Evolutionary conservation across 23 red algal genomes (phyloP).

Genomic region (Agarophyton chilense): DNA sequence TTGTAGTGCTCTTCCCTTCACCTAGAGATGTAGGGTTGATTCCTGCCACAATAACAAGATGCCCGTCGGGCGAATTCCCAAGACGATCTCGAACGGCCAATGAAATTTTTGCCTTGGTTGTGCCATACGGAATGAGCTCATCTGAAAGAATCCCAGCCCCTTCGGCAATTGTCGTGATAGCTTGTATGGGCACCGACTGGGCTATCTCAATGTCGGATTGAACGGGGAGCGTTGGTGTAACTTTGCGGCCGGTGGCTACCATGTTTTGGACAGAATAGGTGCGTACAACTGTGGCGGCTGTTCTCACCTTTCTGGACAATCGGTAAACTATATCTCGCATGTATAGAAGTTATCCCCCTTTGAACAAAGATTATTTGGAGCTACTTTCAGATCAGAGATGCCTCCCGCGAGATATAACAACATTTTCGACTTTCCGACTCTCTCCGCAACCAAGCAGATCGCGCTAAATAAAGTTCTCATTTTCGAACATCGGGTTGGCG

Average conservation of each 20-base stretch:
- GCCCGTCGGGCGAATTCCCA: slow-evolving; percentile 55
- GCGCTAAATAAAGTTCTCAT: neutral
- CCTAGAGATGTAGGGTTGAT: slow-evolving; percentile 96
- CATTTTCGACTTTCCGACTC: neutral
- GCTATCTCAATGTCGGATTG: slow-evolving; percentile 98
- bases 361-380: neutral
- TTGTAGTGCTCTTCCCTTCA: slow-evolving; percentile 97
- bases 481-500: neutral
- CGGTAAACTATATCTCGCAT: neutral
- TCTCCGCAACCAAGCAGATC: neutral
- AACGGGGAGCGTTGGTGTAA: slow-evolving; percentile 62
- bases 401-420: neutral
- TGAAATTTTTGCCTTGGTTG: slow-evolving; percentile 94
- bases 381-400: neutral
- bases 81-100: slow-evolving; percentile 73
- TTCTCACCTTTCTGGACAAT: neutral
- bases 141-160: slow-evolving; percentile 73
- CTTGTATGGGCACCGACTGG: slow-evolving; percentile 74
- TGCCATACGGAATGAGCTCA: slow-evolving; percentile 86
- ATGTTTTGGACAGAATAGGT: neutral
- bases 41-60: slow-evolving; percentile 91
- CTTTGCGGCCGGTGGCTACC: slow-evolving; percentile 52
- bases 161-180: slow-evolving; percentile 66
- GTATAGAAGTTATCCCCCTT: neutral
- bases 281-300: neutral